These are phyloP conservation scores for Pseudozyma tsukubaensis DNA, from an alignment of 1,284 basidiomycete species.

Conservation along the genomic window DNA sequence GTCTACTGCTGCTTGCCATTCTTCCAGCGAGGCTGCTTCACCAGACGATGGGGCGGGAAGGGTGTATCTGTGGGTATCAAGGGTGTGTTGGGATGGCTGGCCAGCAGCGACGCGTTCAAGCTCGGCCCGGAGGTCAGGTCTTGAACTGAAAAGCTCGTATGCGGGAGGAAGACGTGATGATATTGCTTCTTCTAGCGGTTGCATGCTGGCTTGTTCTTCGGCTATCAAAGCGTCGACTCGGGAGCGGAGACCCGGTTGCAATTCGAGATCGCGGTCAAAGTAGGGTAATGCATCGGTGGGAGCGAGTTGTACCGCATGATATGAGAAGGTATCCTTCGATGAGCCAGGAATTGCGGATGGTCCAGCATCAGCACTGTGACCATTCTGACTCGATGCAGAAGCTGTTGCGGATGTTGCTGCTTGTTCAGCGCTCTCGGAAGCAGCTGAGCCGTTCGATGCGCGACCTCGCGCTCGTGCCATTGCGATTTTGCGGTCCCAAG, in stretches of 20 bases:
- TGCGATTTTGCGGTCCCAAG: not conserved
- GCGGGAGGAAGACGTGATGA: slow-evolving; percentile 76
- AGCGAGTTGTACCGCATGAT: slow-evolving; percentile 34
- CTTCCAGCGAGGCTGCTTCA: slow-evolving; percentile 77
- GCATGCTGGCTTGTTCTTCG: slow-evolving; percentile 74
- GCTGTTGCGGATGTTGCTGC: slow-evolving; percentile 10
- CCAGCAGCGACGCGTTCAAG: slow-evolving; percentile 59
- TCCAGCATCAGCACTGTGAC: not conserved
- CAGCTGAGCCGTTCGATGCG: slow-evolving; percentile 25
- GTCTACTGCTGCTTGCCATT: slow-evolving; percentile 81
- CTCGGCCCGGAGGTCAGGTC: slow-evolving; percentile 49
- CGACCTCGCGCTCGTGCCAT: slow-evolving; percentile 28
- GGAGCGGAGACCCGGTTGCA: slow-evolving; percentile 77
- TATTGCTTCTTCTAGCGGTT: slow-evolving; percentile 71
- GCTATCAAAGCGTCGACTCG: slow-evolving; percentile 81
- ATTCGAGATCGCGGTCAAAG: slow-evolving; percentile 90
- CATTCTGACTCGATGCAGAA: not conserved
- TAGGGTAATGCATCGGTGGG: slow-evolving; percentile 84
- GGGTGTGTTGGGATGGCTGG: slow-evolving; percentile 74
- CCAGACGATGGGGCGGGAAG: slow-evolving; percentile 77
- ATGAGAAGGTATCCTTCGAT: slow-evolving; percentile 18
- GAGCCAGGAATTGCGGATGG: not conserved
- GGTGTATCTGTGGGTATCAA: slow-evolving; percentile 85
- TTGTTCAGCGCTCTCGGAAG: slow-evolving; percentile 16
- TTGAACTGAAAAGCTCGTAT: slow-evolving; percentile 74